These are phyloP conservation scores for Neocucurbitaria cava DNA, from an alignment of 2,329 filamentous ascomycete genomes.

Conservation along the genomic window DNA sequence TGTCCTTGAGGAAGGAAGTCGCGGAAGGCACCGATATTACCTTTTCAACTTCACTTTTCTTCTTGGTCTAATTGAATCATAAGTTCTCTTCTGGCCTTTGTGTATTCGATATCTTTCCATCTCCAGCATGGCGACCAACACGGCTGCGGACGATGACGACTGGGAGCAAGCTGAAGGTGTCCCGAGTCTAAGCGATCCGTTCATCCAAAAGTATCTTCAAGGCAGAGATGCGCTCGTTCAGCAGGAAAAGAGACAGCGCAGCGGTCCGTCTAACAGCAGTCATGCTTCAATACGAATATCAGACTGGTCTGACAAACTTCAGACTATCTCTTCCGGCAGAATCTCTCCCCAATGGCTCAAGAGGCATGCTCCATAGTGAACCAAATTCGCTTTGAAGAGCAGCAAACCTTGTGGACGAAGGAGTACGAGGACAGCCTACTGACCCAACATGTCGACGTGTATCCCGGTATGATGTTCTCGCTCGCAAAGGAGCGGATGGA, in stretches of 20 bases:
- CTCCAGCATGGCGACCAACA: constrained; percentile 30
- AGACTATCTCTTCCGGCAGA: constrained; percentile 75
- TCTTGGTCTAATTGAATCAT: constrained; percentile 1
- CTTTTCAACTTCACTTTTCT: constrained; percentile 3
- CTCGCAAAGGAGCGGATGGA: constrained; percentile 88
- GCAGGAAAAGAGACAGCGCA: constrained; percentile 82
- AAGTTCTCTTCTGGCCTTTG: too few relatives aligned
- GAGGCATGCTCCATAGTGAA: constrained; percentile 82
- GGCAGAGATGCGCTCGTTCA: constrained; percentile 78
- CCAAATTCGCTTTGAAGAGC: constrained; percentile 79
- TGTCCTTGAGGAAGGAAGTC: constrained; percentile 26
- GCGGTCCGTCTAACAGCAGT: constrained; percentile 63
- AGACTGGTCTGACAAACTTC: constrained; percentile 34
- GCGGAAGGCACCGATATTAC: constrained; percentile 24
- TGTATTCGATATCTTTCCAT: too few relatives aligned
- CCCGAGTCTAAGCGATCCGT: constrained; percentile 66
- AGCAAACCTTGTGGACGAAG: constrained; percentile 76
- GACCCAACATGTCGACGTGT: constrained; percentile 69
- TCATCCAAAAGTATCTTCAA: constrained; percentile 81
- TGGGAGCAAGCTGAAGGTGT: constrained; percentile 53
- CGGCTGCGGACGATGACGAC: constrained; percentile 39
- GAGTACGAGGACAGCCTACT: constrained; percentile 74
- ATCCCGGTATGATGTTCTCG: constrained; percentile 93
- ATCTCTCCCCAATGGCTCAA: constrained; percentile 78
- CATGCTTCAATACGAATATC: neutral